These are phyloP conservation scores for Globisporangium polare DNA, from an alignment of 352 stramenopile species.

Conservation along the genomic window DNA sequence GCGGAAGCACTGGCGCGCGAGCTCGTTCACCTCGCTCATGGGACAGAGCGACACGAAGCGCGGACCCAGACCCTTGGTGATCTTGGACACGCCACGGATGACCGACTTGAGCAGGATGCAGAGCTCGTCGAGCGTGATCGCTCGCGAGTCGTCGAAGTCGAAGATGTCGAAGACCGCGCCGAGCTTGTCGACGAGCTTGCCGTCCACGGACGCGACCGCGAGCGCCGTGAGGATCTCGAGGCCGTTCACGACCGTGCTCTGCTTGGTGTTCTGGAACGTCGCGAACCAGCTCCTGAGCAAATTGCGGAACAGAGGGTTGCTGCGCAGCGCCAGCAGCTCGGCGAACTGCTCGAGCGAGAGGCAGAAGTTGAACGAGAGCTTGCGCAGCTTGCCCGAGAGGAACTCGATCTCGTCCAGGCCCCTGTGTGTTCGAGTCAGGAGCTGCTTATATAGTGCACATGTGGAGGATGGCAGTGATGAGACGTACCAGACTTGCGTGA, in stretches of 20 bases:
- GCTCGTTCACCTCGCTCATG: constrained; percentile 53
- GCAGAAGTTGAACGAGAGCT: constrained; percentile 76
- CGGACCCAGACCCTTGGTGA: constrained; percentile 55
- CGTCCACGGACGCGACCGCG: constrained; percentile 41
- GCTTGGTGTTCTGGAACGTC: constrained; percentile 62
- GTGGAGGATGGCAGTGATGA: too few species aligned
- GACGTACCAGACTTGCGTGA: constrained; percentile 67
- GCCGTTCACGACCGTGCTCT: constrained; percentile 59
- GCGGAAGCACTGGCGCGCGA: constrained; percentile 60
- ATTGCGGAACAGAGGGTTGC: constrained; percentile 50
- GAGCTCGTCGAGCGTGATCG: constrained; percentile 75
- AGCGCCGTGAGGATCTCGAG: constrained; percentile 66
- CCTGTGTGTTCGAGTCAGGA: constrained; percentile 15
- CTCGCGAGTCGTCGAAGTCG: constrained; percentile 62
- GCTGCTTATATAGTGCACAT: not conserved
- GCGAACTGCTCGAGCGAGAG: constrained; percentile 59
- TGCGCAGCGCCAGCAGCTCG: constrained; percentile 54
- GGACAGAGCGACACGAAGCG: constrained; percentile 49
- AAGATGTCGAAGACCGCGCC: constrained; percentile 69
- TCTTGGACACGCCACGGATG: constrained; percentile 60
- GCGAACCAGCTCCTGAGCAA: constrained; percentile 60
- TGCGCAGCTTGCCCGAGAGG: constrained; percentile 48
- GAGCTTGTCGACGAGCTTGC: constrained; percentile 55
- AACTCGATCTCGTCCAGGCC: constrained; percentile 50
- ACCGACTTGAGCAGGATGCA: constrained; percentile 71